phyloP scores from a whole-genome alignment of 805 yeast species.

The Zygosaccharomyces siamensis region DNA sequence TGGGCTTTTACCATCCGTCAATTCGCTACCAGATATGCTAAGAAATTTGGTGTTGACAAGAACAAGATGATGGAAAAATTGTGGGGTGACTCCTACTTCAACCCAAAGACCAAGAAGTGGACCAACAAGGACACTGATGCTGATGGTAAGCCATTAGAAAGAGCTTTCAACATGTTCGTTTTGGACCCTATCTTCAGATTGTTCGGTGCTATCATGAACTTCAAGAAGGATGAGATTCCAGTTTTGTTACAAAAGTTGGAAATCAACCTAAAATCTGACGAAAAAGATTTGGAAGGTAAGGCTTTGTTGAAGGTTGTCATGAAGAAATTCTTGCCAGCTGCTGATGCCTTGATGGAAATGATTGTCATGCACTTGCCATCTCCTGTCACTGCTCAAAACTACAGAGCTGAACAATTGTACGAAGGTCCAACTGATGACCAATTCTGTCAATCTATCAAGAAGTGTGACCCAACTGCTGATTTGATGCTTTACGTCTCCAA shows the following conservation, averaged over 20 bases:
- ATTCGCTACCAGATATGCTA: constrained; percentile 95
- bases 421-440: constrained; percentile 98
- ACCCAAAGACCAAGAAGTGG: constrained; percentile 99
- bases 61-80: constrained; percentile 97
- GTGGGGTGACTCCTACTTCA: constrained; percentile 99
- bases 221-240: constrained; percentile 96
- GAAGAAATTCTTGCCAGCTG: constrained; percentile 99
- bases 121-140: constrained; percentile 93
- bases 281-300: constrained; percentile 98
- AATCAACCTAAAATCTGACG: constrained; percentile 89
- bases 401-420: constrained; percentile 98
- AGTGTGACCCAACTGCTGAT: constrained; percentile 98
- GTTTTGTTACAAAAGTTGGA: constrained; percentile 89
- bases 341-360: constrained; percentile 99
- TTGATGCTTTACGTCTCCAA: constrained; percentile 98
- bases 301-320: constrained; percentile 96
- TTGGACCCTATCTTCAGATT: constrained; percentile 98
- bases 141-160: constrained; percentile 90
- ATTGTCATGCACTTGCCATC: constrained; percentile 97
- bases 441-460: constrained; percentile 85
- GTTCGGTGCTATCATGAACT: constrained; percentile 96
- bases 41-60: constrained; percentile 99
- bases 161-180: constrained; percentile 99
- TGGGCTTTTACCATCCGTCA: constrained; percentile 99
- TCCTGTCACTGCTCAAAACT: constrained; percentile 97